phyloP scores from a whole-genome alignment of 176 grass and related monocot species.

The Sorghum bicolor region Sorghum_bicolor_NCBIv3 NC_012878.2:59008001-59008500 shows the following conservation, averaged over 20 bases:
- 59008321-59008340: conserved; percentile 6
- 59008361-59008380: neutral
- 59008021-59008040: conserved; percentile 87
- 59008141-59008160: conserved; percentile 86
- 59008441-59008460: neutral
- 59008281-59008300: neutral
- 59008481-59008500: conserved; percentile 80
- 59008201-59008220: conserved; percentile 98
- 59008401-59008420: neutral
- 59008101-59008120: conserved; percentile 52
- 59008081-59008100: conserved; percentile 95
- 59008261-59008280: conserved; percentile 40
- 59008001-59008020: conserved; percentile 85
- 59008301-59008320: neutral
- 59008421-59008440: neutral
- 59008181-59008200: conserved; percentile 99
- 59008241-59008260: conserved; percentile 99
- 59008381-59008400: neutral
- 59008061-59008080: conserved; percentile 96
- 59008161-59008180: conserved; percentile 98
- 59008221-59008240: conserved; percentile 90
- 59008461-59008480: conserved; percentile 57
- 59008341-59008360: conserved; percentile 12
- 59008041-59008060: conserved; percentile 98
- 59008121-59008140: conserved; percentile 72